These are phyloP conservation scores for Penicillium paxilli DNA, from an alignment of 495 filamentous ascomycete species.

Conservation along the genomic window DNA sequence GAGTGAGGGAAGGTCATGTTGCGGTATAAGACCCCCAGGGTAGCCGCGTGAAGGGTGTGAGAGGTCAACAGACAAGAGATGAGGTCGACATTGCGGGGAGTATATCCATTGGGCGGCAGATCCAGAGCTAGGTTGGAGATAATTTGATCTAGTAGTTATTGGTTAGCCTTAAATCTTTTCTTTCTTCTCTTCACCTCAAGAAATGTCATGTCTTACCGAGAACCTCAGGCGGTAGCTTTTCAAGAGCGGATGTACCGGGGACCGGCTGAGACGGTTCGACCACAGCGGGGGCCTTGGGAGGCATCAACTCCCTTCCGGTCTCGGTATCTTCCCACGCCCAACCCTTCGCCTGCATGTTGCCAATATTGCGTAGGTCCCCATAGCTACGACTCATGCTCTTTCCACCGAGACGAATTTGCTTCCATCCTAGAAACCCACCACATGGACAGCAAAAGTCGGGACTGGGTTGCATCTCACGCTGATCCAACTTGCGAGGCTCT, in stretches of 20 bases:
- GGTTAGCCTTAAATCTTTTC: slow-evolving; percentile 4
- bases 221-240: slow-evolving; percentile 69
- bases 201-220: slow-evolving; percentile 60
- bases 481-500: slow-evolving; percentile 42
- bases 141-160: slow-evolving; percentile 60
- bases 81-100: slow-evolving; percentile 78
- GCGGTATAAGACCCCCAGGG: slow-evolving; percentile 74
- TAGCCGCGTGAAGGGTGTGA: slow-evolving; percentile 71
- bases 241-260: slow-evolving; percentile 49
- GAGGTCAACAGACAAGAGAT: slow-evolving; percentile 78
- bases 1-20: slow-evolving; percentile 88
- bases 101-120: slow-evolving; percentile 74
- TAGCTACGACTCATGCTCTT: slow-evolving; percentile 71
- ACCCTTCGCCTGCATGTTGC: slow-evolving; percentile 41
- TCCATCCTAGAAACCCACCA: slow-evolving; percentile 71
- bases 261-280: slow-evolving; percentile 28
- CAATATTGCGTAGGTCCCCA: slow-evolving; percentile 62
- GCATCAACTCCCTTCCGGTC: slow-evolving; percentile 15
- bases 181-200: not conserved
- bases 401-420: slow-evolving; percentile 64
- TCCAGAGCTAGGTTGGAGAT: slow-evolving; percentile 75
- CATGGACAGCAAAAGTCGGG: slow-evolving; percentile 70
- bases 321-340: slow-evolving; percentile 57
- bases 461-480: slow-evolving; percentile 41
- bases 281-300: slow-evolving; percentile 28